Conservation (phyloP, 495 filamentous ascomycete species). For the Neurospora sp. region DNA sequence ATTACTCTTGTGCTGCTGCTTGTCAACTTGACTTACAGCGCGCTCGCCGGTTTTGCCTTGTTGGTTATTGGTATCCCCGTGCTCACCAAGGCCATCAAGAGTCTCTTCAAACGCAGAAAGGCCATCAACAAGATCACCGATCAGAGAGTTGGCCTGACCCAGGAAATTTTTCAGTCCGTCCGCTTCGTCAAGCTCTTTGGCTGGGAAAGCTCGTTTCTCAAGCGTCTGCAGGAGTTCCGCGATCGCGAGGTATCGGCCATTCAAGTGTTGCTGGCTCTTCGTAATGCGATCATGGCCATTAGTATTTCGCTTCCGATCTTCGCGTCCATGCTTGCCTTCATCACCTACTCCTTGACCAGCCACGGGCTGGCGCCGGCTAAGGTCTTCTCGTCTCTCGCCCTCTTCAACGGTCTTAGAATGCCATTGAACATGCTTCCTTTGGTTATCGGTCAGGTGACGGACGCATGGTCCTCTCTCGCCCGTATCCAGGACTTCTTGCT, state of each 20-base stretch:
- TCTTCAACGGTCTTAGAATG: slow-evolving; percentile 86
- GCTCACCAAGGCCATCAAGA: slow-evolving; percentile 61
- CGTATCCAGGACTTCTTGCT: slow-evolving; percentile 81
- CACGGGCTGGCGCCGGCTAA: slow-evolving; percentile 61
- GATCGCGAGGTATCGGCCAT: slow-evolving; percentile 65
- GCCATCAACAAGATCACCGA: slow-evolving; percentile 89
- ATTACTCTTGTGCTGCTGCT: slow-evolving; percentile 69
- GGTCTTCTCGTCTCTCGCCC: slow-evolving; percentile 83
- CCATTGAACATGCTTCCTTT: slow-evolving; percentile 81
- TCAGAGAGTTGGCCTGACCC: slow-evolving; percentile 78
- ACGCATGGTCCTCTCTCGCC: slow-evolving; percentile 74
- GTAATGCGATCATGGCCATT: slow-evolving; percentile 76
- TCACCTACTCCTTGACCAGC: slow-evolving; percentile 74
- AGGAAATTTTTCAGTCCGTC: slow-evolving; percentile 84
- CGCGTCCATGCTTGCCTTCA: slow-evolving; percentile 90
- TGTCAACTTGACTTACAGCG: slow-evolving; percentile 80
- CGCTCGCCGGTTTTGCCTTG: slow-evolving; percentile 76
- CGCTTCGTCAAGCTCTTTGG: slow-evolving; percentile 95
- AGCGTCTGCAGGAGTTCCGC: slow-evolving; percentile 62
- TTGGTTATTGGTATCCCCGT: slow-evolving; percentile 67
- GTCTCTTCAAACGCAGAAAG: slow-evolving; percentile 58
- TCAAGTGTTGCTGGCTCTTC: slow-evolving; percentile 67
- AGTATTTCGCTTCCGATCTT: slow-evolving; percentile 71
- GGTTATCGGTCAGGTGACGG: slow-evolving; percentile 78
- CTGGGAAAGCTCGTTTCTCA: slow-evolving; percentile 81